Evolutionary conservation across 495 filamentous ascomycete species (phyloP), one percentile per base, ranked within the genome.

Genomic region (Achaetomiella virescens): DNA sequence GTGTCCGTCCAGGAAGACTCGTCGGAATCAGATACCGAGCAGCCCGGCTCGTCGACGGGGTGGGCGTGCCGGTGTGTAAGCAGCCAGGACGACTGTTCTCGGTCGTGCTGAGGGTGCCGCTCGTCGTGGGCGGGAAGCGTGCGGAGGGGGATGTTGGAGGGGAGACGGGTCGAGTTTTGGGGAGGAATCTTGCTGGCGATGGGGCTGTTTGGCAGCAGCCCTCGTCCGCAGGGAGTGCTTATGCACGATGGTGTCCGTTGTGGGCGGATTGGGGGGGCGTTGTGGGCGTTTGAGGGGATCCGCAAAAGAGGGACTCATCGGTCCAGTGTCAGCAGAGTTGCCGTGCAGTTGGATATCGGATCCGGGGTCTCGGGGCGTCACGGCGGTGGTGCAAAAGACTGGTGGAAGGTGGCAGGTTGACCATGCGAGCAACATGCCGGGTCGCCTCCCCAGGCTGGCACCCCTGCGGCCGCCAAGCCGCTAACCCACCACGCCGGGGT

Each of bases 1-100:
- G 91, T 93, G 66, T 96, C 90, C 66, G 89, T 89, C 91, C 90
- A 96, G 27, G 89, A 91, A 61, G 87, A 89, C 65, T 80, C 83
- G 62, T 71, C 76, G 52, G 84, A 86, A 65, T 70, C 65, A 36
- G 62, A 65, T 27, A 41, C 53, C 4, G 66, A 65, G 43, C 45
- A 62, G 53, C 65, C 62, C 45, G 66, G 59, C 57, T 66, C 55
- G 53, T 65, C 60, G 61, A 46, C 54, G 66, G 57, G 61, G 59
- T 47, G 62, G 57, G 53, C 65, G 54, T 60, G 66, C 44, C 66
- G 66, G 63, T 69, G 57, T 50, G 69, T 62, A 55, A 74, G 69
- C 57, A 75, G 68, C 58, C 71, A 70, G 57, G 75, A 69, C 55
- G 73, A 67, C 37, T 64, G 59, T 35, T 58, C 61, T 54, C 48